Base-by-base conservation (phyloP, 495 filamentous ascomycete genomes). In the Darksidea phi region DNA sequence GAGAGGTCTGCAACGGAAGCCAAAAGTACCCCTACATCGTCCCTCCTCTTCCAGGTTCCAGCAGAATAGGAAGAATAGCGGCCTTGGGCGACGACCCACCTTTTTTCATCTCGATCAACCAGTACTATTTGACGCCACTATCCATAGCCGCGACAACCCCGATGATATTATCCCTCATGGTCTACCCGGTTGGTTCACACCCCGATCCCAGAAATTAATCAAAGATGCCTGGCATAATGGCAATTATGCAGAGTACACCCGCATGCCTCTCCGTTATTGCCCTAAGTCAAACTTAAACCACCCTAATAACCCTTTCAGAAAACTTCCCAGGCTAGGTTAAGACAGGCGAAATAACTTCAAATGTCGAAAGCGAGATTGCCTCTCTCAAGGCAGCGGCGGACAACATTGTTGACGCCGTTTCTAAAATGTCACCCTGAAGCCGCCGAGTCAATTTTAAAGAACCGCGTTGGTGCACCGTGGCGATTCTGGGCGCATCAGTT, bases 101-200 rank as follows among this genome's bases (percentile, higher is more conserved):
- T 36, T 54, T 12, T 64, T 82, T 10, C 66, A 69, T 28, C 51
- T 64, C 10, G 78, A 75, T 0, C 72, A 82, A 18, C 67, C 83
- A 6, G 81, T 81, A 20, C 69, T 72, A 21, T 61, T 77, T 38
- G 79, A 83, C 57, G 54, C 64, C 23, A 61, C 70, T 2, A 63
- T 82, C 4, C 60, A 71, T 0, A 78, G 73, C 0, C 71, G 81
- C 10, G 80, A 84, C 53, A 72, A 79, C 28, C 70, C 75, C 1
- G 59, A 54, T 18, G 64, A 58, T 13, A 58, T 69, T 10, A 71
- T 76, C 6, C 59, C 79, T 8, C 76, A 73, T 6, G 72, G 72
- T 1, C 52, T 48, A 17, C 52, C 41, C 7, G 77, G 72, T 7
- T 72, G 72, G 1, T 54, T 45, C 21, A 57, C 45, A 0, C 57